Evolutionary conservation across 176 grass and related monocot genomes (phyloP), one percentile per base, ranked within the genome.

Genomic region (Paspalum vaginatum): DNA sequence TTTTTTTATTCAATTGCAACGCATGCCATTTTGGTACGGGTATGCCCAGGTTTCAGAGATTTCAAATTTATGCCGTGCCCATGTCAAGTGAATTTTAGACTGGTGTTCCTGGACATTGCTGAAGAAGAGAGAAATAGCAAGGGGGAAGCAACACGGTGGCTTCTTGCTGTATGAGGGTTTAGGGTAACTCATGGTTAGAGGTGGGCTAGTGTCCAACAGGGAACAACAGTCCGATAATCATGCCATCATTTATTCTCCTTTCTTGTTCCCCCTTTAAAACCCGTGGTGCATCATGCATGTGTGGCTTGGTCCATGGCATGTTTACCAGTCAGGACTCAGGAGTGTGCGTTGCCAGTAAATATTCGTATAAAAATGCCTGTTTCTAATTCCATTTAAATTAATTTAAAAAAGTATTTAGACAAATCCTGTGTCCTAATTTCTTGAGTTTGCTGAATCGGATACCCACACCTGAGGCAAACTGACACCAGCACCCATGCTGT

Each of bases 1-100:
- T 51, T 89, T 89, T 89, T 38, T 52, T 57, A 56, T 61, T 80
- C 76, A 61, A 61, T 74, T 63, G 49, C 62, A 68, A 63, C 79
- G 72, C 25, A 57, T 57, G 7, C 14, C 40, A 38, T 40, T 16
- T 38, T 5, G 60, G 50, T 65, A 70, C 61, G 17, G 17, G 42
- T 13, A 22, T 45, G 68, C 74, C 11, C 41, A 27, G 44, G 43
- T 4, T 68, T 81, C 2, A 68, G 12, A 57, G 73, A 50, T 79
- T 70, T 65, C 41, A 39, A 9, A 65, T 73, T 56, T 48, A 56
- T 79, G 6, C 5, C 49, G 49, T 80, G 68, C 16, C 40, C 25
- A 16, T 87, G 55, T 70, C 39, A 41, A 55, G 32, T 81, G 55
- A 46, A 75, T 68, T 79, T 27, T 64, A 46, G 47, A 79, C 64